Percentiles rank a stretch among this genome's conserved stretches.
Evolutionary conservation across 2,329 filamentous ascomycete species (phyloP).

Genomic region (Ploettnerulaceae sp.): DNA sequence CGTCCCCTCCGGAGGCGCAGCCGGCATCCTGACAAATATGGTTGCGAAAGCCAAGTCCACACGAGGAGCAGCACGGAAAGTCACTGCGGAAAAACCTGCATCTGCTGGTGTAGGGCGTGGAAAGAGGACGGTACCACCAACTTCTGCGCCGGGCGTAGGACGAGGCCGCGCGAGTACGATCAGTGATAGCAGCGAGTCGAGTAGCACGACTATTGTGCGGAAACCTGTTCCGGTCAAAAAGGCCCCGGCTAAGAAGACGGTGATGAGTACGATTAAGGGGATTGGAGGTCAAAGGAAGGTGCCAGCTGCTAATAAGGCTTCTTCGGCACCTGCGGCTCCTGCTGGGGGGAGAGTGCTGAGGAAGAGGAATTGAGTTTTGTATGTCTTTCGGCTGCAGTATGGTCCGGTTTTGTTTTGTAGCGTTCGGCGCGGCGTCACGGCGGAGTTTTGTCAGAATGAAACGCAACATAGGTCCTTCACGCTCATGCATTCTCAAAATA

Average conservation of each 20-base stretch:
- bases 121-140: conserved; percentile 32
- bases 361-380: conserved; percentile 29
- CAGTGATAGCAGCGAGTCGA: conserved; percentile 60
- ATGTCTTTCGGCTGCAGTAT: neutral
- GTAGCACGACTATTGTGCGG: conserved; percentile 56
- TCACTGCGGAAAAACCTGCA: conserved; percentile 17
- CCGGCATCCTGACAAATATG: conserved; percentile 50
- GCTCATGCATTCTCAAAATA: no score
- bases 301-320: conserved; percentile 34
- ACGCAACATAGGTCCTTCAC: no score
- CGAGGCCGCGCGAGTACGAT: conserved; percentile 52
- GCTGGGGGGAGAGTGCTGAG: conserved; percentile 30
- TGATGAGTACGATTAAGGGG: conserved; percentile 50
- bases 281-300: conserved; percentile 51
- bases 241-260: conserved; percentile 45
- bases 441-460: no score
- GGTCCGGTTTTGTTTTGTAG: conserved; percentile 5
- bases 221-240: conserved; percentile 41
- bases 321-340: conserved; percentile 22
- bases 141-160: conserved; percentile 40
- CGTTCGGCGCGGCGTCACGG: no score
- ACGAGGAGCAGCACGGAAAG: conserved; percentile 41
- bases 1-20: conserved; percentile 33
- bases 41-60: conserved; percentile 56
- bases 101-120: conserved; percentile 23